Percentiles rank a stretch among this genome's conserved stretches.
phyloP scores from a whole-genome alignment of 2,329 filamentous ascomycete species.

The Mycogone perniciosa region DNA sequence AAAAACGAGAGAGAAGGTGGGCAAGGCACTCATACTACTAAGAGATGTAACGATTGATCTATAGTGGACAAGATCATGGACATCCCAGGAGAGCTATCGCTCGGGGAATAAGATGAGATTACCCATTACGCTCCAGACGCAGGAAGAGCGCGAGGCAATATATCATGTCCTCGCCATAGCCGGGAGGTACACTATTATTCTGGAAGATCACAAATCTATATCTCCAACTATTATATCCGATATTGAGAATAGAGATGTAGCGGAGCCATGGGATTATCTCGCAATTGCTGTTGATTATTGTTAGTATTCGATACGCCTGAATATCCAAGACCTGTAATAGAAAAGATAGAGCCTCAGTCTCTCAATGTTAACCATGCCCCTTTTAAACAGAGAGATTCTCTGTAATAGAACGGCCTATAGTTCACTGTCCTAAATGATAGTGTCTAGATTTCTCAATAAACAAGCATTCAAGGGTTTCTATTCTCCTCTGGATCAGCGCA shows the following conservation, averaged over 20 bases:
- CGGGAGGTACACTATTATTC: slow-evolving; percentile 17
- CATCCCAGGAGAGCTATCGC: slow-evolving; percentile 29
- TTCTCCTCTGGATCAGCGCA: slow-evolving; percentile 11
- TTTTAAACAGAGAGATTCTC: slow-evolving; percentile 28
- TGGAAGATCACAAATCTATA: slow-evolving; percentile 21
- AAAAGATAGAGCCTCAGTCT: slow-evolving; percentile 18
- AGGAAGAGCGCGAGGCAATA: slow-evolving; percentile 16
- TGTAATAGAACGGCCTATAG: slow-evolving; percentile 24
- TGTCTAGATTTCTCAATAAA: slow-evolving; percentile 11
- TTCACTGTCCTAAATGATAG: not conserved
- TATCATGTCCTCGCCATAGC: slow-evolving; percentile 16
- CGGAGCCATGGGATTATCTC: slow-evolving; percentile 22
- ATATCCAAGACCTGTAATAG: slow-evolving; percentile 15
- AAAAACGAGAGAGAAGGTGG: slow-evolving; percentile 3
- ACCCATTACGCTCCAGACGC: slow-evolving; percentile 4
- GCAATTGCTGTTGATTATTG: slow-evolving; percentile 29
- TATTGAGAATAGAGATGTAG: slow-evolving; percentile 17
- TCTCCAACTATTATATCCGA: slow-evolving; percentile 21
- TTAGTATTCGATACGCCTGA: slow-evolving; percentile 22
- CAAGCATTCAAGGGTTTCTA: slow-evolving; percentile 18
- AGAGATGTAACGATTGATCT: slow-evolving; percentile 20
- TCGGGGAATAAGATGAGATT: slow-evolving; percentile 23
- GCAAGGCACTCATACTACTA: slow-evolving; percentile 18
- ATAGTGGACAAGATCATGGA: slow-evolving; percentile 29
- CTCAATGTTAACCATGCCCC: slow-evolving; percentile 22